Evolutionary conservation across 1,284 basidiomycete species (phyloP), one percentile per base, ranked within the genome.

Genomic region (Caloboletus firmus): DNA sequence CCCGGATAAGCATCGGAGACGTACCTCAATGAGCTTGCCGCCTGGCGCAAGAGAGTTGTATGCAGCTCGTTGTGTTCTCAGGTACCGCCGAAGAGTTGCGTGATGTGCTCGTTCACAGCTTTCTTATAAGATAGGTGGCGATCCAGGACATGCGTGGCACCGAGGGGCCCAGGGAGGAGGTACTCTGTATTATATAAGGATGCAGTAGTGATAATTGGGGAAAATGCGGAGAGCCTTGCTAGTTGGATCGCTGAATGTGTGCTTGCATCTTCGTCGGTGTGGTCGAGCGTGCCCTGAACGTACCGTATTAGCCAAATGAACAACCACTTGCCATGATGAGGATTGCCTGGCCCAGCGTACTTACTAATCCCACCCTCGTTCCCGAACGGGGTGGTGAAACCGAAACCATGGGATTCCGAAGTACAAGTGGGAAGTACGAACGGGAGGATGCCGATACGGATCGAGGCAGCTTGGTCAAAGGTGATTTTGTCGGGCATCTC

Each of bases 401-500:
- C 39, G 20, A 22, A 40, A 9, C 39, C 39, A 40, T 22, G 20
- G 20, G 20, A 20, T 15, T 40, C 20, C 20, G 18, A 13, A 39
- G 6, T 20, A 39, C 22, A 39, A 1, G 37, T 39, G 13, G 37
- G 7, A 20, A 10, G 1, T 8, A 22, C 39, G 9, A 40, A 22
- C 12, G 20, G 39, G 39, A 22, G 20, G 13, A 22, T 40, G 13
- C 39, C 20, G 8, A 40, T 15, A 9, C 20, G 22, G 8, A 39
- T 39, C 8, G 20, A 39, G 20, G 20, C 39, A 22, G 39, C 20
- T 40, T 40, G 39, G 39, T 40, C 39, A 22, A 40, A 22, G 8
- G 39, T 40, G 8, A 80, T 56, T 34, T 72, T 75, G 4, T 65
- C 52, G 1, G 75, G 75, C 7, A 76, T 70, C 72, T 79, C 49